Percentiles rank a stretch among this genome's conserved stretches.
phyloP scores from a whole-genome alignment of 2,329 filamentous ascomycete species.

The Penicillium sp. region DNA sequence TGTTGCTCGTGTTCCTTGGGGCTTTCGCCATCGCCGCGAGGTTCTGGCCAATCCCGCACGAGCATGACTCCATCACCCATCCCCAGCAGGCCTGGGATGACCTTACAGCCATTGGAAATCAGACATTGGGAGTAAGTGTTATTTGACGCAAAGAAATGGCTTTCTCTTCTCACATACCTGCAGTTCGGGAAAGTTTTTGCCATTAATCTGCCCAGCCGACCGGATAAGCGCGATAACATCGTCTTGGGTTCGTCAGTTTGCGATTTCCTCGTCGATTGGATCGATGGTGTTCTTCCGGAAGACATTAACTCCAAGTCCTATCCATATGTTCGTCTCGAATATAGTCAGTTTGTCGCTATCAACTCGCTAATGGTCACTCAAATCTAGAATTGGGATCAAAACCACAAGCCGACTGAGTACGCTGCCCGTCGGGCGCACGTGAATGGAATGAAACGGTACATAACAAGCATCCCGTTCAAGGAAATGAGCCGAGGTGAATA shows the following conservation, averaged over 20 bases:
- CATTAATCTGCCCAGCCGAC: slow-evolving; percentile 20
- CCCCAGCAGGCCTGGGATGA: slow-evolving; percentile 5
- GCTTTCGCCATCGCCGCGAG: too few species aligned
- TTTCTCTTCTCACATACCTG: too few species aligned
- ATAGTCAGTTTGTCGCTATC: too few species aligned
- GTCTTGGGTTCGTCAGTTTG: slow-evolving; percentile 20
- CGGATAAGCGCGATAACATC: slow-evolving; percentile 24
- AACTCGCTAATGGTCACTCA: too few species aligned
- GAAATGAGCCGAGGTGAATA: too few species aligned
- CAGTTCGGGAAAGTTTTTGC: slow-evolving; percentile 22
- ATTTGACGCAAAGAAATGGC: too few species aligned
- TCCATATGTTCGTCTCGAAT: too few species aligned
- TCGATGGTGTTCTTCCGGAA: slow-evolving; percentile 18
- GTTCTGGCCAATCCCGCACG: background rate
- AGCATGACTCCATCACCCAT: background rate
- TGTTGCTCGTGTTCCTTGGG: background rate
- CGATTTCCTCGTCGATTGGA: slow-evolving; percentile 17
- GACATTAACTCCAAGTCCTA: slow-evolving; percentile 15
- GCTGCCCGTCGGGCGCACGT: slow-evolving; percentile 22
- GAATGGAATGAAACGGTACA: slow-evolving; percentile 20
- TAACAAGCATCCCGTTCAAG: background rate
- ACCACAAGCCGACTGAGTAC: slow-evolving; percentile 16
- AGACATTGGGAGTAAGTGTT: slow-evolving; percentile 7
- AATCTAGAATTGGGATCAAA: slow-evolving; percentile 23
- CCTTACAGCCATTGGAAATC: background rate